These are phyloP conservation scores for Marvania coccoides DNA, from an alignment of 139 green algal species.

Conservation along the genomic window DNA sequence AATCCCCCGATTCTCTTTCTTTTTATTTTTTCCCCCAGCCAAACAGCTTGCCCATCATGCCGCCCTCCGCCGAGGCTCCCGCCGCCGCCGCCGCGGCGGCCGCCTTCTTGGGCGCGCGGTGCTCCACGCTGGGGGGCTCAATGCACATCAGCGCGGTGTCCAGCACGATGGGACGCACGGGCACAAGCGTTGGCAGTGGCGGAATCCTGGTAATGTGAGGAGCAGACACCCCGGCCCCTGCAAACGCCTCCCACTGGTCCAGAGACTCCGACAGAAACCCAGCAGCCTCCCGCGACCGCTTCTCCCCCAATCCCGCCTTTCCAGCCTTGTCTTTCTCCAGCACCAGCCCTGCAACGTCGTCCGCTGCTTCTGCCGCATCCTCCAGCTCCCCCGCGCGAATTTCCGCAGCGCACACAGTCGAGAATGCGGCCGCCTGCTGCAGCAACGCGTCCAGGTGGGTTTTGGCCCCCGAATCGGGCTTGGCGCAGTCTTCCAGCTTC, in stretches of 20 bases:
- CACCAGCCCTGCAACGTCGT: constrained; percentile 29
- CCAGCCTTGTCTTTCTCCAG: constrained; percentile 9
- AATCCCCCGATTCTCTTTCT: neutral
- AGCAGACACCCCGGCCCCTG: constrained; percentile 7
- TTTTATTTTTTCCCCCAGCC: constrained; percentile 14
- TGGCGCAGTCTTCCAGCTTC: constrained; percentile 22
- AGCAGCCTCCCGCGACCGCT: neutral
- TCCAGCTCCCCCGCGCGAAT: constrained; percentile 12
- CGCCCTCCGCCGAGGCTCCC: neutral
- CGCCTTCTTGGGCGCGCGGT: constrained; percentile 34
- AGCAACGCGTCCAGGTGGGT: constrained; percentile 10
- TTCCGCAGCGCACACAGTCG: constrained; percentile 21
- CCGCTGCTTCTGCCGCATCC: constrained; percentile 1
- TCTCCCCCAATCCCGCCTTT: constrained; percentile 1
- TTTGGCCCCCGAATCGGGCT: constrained; percentile 5
- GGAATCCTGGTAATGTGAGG: constrained; percentile 27
- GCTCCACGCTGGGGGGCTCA: constrained; percentile 47
- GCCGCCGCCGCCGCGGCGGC: neutral
- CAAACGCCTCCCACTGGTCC: constrained; percentile 40
- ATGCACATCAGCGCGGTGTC: constrained; percentile 67
- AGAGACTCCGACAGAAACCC: constrained; percentile 51
- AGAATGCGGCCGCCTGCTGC: constrained; percentile 17
- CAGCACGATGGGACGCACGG: constrained; percentile 72
- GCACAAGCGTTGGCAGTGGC: constrained; percentile 38
- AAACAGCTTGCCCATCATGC: constrained; percentile 31